Conservation (phyloP, 1,284 basidiomycete genomes). For the Polyporus tsugae region DNA sequence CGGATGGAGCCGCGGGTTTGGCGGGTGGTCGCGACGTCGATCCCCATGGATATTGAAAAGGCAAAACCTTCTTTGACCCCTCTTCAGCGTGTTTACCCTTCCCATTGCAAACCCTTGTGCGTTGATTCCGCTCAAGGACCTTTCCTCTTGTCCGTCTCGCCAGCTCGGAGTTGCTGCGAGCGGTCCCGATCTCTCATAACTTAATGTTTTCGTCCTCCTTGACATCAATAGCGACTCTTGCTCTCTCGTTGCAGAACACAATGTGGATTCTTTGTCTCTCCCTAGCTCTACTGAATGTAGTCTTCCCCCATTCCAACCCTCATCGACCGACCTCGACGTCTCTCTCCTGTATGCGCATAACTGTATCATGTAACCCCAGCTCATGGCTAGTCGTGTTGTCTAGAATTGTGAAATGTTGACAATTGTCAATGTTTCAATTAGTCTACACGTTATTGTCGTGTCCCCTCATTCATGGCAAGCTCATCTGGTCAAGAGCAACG, state of each 20-base stretch:
- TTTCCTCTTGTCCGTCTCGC: neutral
- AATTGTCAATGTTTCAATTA: neutral
- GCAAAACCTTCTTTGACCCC: constrained; percentile 4
- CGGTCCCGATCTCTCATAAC: constrained; percentile 15
- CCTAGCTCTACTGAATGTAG: neutral
- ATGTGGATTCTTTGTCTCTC: neutral
- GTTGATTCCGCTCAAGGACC: neutral
- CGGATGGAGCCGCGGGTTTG: constrained; percentile 37
- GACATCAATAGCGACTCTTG: neutral
- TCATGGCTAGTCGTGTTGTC: constrained; percentile 11
- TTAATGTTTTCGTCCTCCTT: constrained; percentile 6
- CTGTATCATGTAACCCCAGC: constrained; percentile 26
- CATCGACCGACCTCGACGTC: neutral
- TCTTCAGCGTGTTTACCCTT: too few species aligned
- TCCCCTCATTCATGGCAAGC: neutral
- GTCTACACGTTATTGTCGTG: neutral
- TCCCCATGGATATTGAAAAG: constrained; percentile 37
- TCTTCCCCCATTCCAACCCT: neutral
- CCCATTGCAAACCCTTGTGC: neutral
- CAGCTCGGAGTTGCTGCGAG: constrained; percentile 9
- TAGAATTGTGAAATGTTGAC: constrained; percentile 15
- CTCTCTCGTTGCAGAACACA: neutral
- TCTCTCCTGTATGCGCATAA: constrained; percentile 26
- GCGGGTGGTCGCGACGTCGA: constrained; percentile 37
- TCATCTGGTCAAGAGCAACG: neutral